Conservation (phyloP, 768 basidiomycete species). For the Hysterangium stoloniferum region DNA sequence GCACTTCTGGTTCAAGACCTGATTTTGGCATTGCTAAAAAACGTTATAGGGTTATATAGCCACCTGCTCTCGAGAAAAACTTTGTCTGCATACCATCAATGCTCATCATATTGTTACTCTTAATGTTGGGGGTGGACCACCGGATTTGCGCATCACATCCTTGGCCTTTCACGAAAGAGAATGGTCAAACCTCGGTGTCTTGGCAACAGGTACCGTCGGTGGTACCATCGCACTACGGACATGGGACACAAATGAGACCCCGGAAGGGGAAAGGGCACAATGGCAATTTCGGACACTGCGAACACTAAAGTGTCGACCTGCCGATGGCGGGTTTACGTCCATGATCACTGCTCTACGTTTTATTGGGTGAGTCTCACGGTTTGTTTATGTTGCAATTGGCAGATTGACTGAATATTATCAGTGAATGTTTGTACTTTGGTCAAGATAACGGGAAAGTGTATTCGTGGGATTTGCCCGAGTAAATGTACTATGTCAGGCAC, state of each 20-base stretch:
- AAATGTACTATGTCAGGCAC: slow-evolving; percentile 12
- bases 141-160: slow-evolving; percentile 44
- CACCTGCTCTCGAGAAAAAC: slow-evolving; percentile 60
- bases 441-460: slow-evolving; percentile 55
- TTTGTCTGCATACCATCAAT: slow-evolving; percentile 84
- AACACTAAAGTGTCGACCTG: slow-evolving; percentile 49
- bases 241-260: slow-evolving; percentile 74
- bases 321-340: slow-evolving; percentile 35
- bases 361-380: slow-evolving; percentile 45
- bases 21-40: slow-evolving; percentile 9
- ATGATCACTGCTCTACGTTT: slow-evolving; percentile 76
- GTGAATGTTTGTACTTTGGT: slow-evolving; percentile 57
- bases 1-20: slow-evolving; percentile 24
- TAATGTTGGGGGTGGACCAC: slow-evolving; percentile 45
- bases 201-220: slow-evolving; percentile 75
- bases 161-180: slow-evolving; percentile 87
- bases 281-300: slow-evolving; percentile 73
- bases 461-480: slow-evolving; percentile 57
- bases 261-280: slow-evolving; percentile 53
- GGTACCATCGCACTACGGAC: slow-evolving; percentile 75
- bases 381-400: background rate
- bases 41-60: slow-evolving; percentile 72
- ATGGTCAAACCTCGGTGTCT: slow-evolving; percentile 65
- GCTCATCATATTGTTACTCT: slow-evolving; percentile 67
- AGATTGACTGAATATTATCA: slow-evolving; percentile 17